Evolutionary conservation across 371 early-diverging fungal species (phyloP).

Genomic region (Mortierella sp.): DNA sequence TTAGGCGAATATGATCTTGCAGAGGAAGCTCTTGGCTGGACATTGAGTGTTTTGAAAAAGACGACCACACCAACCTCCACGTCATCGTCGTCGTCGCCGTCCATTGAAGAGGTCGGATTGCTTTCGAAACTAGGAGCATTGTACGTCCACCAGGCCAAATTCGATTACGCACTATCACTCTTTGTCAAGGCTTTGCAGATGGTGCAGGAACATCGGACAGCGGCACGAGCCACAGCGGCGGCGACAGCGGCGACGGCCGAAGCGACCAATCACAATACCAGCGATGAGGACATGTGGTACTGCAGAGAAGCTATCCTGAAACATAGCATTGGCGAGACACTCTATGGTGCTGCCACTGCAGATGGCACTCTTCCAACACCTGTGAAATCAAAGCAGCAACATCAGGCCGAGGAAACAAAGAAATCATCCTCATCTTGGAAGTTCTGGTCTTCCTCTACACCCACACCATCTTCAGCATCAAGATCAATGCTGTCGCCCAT

Average conservation of each 20-base stretch:
- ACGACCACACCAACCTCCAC: not conserved
- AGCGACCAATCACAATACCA: not conserved
- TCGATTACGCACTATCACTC: constrained; percentile 39
- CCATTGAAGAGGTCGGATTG: constrained; percentile 35
- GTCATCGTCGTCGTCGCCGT: not conserved
- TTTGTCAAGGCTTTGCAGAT: constrained; percentile 40
- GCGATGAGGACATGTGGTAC: constrained; percentile 33
- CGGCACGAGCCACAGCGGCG: too few relatives aligned
- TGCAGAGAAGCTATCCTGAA: constrained; percentile 50
- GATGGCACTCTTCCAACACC: too few relatives aligned
- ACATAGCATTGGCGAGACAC: constrained; percentile 47
- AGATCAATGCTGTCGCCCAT: not conserved
- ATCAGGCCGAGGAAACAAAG: constrained; percentile 2
- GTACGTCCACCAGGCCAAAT: constrained; percentile 36
- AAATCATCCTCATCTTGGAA: constrained; percentile 44
- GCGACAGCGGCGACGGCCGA: too few relatives aligned
- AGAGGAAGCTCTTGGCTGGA: constrained; percentile 49
- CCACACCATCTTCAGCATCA: constrained; percentile 2
- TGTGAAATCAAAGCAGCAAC: not conserved
- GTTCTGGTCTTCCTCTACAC: constrained; percentile 31
- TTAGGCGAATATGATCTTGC: constrained; percentile 47
- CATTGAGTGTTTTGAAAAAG: too few relatives aligned
- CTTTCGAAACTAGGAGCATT: constrained; percentile 37
- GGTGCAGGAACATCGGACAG: constrained; percentile 43
- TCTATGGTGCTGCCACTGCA: constrained; percentile 33